Evolutionary conservation across 768 basidiomycete genomes (phyloP), one percentile per base, ranked within the genome.

Genomic region (Imleria badia): DNA sequence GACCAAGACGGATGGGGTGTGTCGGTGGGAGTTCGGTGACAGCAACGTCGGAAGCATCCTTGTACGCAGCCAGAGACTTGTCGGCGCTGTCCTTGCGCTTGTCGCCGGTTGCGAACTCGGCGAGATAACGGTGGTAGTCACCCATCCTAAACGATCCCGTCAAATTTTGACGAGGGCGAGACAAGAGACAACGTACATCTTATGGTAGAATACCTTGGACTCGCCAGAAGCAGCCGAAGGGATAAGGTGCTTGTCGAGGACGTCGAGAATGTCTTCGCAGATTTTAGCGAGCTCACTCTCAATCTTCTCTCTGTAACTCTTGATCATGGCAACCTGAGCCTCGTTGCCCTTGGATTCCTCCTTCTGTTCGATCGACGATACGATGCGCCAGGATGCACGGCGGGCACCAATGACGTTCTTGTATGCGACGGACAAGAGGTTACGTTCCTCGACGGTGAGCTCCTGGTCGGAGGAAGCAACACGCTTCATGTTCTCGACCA

Each of bases 401-500:
- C 95, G 94, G 29, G 95, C 94, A 75, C 95, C 95, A 62, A 98
- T 98, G 57, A 97, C 94, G 76, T 98, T 98, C 89, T 98, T 98
- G 83, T 97, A 98, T 17, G 95, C 95, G 55, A 98, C 95, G 12
- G 94, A 97, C 54, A 98, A 84, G 51, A 98, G 86, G 75, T 98
- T 98, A 59, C 95, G 94, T 77, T 98, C 95, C 78, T 98, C 95
- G 42, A 98, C 94, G 56, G 94, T 96, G 69, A 98, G 89, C 69
- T 98, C 95, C 76, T 95, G 91, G 83, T 96, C 94, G 56, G 94
- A 94, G 31, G 93, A 94, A 54, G 95, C 95, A 62, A 98, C 95
- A 59, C 85, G 86, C 86, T 98, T 98, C 95, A 98, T 98, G 84
- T 95, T 96, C 78, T 94, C 91, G 64, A 97, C 95, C 95, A 97